Base-by-base conservation (phyloP, 805 yeast genomes). In the Myxozyma neotropica region DNA sequence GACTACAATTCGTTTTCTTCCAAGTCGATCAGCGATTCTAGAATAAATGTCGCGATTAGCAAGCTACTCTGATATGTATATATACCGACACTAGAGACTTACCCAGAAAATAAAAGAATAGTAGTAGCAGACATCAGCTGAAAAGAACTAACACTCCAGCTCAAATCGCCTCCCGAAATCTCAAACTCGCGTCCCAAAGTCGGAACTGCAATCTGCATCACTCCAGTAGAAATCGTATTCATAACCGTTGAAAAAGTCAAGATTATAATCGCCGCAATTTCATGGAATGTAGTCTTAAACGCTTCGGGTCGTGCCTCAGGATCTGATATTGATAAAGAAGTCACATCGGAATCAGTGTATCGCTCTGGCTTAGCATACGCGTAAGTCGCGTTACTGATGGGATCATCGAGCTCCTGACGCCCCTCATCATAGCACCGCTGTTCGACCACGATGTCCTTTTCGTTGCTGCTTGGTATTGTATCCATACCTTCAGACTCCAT, bases 1-100 rank as follows among this genome's bases (percentile, higher is more conserved):
- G 1, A 78, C 52, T 10, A 80, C 69, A 6, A 78, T 70, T 21
- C 72, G 71, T 55, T 73, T 78, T 29, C 83, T 70, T 15, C 82
- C 82, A 65, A 80, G 68, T 0, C 76, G 73, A 68, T 80, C 83
- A 1, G 82, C 79, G 15, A 80, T 62, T 24, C 78, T 58, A 35
- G 6, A n/a, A 6, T 17, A 36, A 13, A 3, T 26, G 42, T 49
- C 17, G n/a, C n/a, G n/a, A 40, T 45, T n/a, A 12, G n/a, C 21
- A 19, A 15, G 36, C 8, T 6, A 7, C 23, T 1, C 7, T 7
- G 2, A 58, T 36, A 19, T 17, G 13, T 21, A 1, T n/a, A n/a
- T n/a, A n/a, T n/a, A n/a, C 8, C 19, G 13, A 1, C 4, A 46
- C n/a, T 17, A 8, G 4, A 5, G 7, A 17, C 61, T 7, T 47